Base-by-base conservation (phyloP, 208 protist species). In the Angomonas ambiguus region DNA sequence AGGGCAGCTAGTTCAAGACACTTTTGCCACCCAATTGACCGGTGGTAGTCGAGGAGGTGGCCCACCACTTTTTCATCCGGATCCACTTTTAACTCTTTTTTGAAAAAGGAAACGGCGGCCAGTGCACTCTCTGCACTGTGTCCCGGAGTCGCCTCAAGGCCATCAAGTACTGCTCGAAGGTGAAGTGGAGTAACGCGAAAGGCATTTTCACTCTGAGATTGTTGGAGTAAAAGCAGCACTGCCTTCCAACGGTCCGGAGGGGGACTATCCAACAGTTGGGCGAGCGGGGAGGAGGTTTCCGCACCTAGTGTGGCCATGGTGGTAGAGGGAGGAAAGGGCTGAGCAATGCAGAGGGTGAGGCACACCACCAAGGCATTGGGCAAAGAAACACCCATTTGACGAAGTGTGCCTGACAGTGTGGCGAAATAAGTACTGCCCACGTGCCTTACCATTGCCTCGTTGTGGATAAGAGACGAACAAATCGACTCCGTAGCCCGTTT, bases 281-380 rank as follows among this genome's bases (percentile, higher is more conserved):
- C 38, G 24, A 72, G 51, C 10, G 42, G 10, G 35, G 1, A 2
- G 20, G 27, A 28, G 3, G 10, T 53, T 45, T 16, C 38, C 11
- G 22, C 55, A 25, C 11, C 3, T 1, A 59, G 1, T 20, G 42
- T 13, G 5, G 42, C 38, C 35, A 13, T 41, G 13, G 35, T 5
- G 35, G 35, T 41, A 41, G 35, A 18, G 35, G 35, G 35, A 13
- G 35, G 35, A 11, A 27, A 25, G 2, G 35, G 16, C 38, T 51
- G 60, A 31, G 22, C 8, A n/a, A 91, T 59, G 65, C 76, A 87
- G 2, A 94, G 67, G 45, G 91, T 80, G 5, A 91, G 60, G 49
- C 84, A 94, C 62, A 87, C 84, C n/a, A 77, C 65, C 10, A 94
- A 63, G 24, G 83, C 82, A 57, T 84, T 91, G 0, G 88, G 81